Evolutionary conservation across 371 early-diverging fungal species (phyloP).

Genomic region (Mucor sp.): DNA sequence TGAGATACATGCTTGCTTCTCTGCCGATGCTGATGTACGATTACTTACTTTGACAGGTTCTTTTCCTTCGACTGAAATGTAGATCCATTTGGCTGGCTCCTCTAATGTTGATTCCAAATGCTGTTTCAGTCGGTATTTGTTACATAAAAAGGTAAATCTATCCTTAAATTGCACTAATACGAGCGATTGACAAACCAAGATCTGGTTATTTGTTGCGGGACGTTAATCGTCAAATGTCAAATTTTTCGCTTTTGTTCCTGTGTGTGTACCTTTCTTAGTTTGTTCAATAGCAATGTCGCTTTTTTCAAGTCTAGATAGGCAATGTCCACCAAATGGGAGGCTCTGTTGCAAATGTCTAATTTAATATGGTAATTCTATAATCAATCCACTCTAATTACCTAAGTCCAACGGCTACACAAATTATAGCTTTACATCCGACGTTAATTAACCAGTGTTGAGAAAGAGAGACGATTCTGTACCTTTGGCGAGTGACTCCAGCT

Average conservation of each 20-base stretch:
- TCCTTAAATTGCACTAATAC: slow-evolving; percentile 42
- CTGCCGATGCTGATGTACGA: not conserved
- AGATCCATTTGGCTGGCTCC: slow-evolving; percentile 7
- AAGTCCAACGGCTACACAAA: slow-evolving; percentile 18
- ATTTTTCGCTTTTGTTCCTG: not conserved
- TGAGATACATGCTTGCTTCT: not conserved
- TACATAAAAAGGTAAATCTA: slow-evolving; percentile 46
- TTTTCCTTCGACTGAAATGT: slow-evolving; percentile 23
- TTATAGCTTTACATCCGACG: slow-evolving; percentile 15
- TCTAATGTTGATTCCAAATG: slow-evolving; percentile 21
- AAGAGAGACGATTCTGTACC: not conserved
- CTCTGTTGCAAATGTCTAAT: slow-evolving; percentile 5
- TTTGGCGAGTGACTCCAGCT: slow-evolving; percentile 11
- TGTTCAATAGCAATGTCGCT: slow-evolving; percentile 10
- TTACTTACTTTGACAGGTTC: slow-evolving; percentile 20
- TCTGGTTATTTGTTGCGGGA: not conserved
- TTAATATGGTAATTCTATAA: not conserved
- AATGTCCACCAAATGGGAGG: slow-evolving; percentile 21
- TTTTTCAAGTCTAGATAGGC: slow-evolving; percentile 11
- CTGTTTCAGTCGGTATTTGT: slow-evolving; percentile 23
- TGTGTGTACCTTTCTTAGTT: slow-evolving; percentile 18
- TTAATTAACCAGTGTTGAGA: not conserved
- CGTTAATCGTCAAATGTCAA: not conserved
- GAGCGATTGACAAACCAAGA: slow-evolving; percentile 16
- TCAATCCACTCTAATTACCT: slow-evolving; percentile 8